Percentiles rank a stretch among this genome's conserved stretches.
Evolutionary conservation across 495 filamentous ascomycete species (phyloP).

Genomic region (Aspergillus conjunctus): DNA sequence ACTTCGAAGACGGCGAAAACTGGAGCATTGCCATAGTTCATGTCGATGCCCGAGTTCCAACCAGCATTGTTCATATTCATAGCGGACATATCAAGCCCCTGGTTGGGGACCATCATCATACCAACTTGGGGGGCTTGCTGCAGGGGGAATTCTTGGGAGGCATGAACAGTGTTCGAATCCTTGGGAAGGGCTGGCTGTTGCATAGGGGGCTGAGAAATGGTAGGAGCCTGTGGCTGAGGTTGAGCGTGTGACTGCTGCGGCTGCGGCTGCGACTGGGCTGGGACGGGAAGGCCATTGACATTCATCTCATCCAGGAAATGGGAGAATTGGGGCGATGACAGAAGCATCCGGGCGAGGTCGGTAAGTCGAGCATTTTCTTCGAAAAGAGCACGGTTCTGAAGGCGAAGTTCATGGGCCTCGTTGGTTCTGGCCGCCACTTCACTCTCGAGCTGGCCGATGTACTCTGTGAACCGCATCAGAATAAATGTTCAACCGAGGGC

Average conservation of each 20-base stretch:
- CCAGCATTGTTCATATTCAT: constrained; percentile 56
- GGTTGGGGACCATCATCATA: constrained; percentile 76
- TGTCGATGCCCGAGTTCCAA: constrained; percentile 57
- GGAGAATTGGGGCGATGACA: constrained; percentile 84
- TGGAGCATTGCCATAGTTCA: constrained; percentile 66
- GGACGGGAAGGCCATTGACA: constrained; percentile 47
- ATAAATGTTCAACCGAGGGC: neutral
- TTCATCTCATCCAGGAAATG: constrained; percentile 76
- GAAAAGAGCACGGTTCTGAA: constrained; percentile 70
- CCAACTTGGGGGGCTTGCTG: constrained; percentile 64
- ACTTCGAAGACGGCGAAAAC: constrained; percentile 81
- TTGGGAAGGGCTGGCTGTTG: constrained; percentile 48
- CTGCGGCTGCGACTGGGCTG: constrained; percentile 37
- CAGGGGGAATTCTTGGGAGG: constrained; percentile 53
- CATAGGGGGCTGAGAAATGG: constrained; percentile 34
- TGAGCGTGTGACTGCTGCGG: constrained; percentile 35
- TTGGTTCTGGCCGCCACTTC: constrained; percentile 73
- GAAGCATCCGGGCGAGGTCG: constrained; percentile 76
- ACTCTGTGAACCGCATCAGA: constrained; percentile 70
- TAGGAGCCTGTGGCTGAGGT: constrained; percentile 36
- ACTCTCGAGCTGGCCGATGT: constrained; percentile 87
- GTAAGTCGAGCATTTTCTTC: constrained; percentile 80
- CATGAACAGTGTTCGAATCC: constrained; percentile 63
- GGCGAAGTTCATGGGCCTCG: constrained; percentile 70
- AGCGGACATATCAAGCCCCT: constrained; percentile 65